A percentile compares a stretch with the other conserved stretches of the same genome.
These are phyloP conservation scores for Dactylellina leptospora DNA, from an alignment of 2,329 filamentous ascomycete genomes.

Conservation along the genomic window DNA sequence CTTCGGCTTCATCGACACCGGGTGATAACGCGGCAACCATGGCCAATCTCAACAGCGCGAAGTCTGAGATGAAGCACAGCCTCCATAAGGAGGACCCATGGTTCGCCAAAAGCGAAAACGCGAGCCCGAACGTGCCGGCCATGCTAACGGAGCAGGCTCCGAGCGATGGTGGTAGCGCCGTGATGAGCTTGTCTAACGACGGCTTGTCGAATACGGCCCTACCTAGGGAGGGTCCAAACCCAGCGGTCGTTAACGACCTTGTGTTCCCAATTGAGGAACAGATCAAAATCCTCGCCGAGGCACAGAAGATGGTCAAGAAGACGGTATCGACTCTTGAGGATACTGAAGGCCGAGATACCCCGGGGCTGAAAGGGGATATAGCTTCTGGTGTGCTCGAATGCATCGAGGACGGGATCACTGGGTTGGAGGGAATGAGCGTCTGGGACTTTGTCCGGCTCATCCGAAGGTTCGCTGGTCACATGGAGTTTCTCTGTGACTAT, in stretches of 20 bases:
- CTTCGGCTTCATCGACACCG: not conserved
- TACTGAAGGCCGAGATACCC: not conserved
- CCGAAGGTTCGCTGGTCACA: not conserved
- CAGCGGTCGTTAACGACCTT: not conserved
- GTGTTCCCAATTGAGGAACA: not conserved
- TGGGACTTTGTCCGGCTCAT: constrained; percentile 9
- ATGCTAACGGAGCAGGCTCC: not conserved
- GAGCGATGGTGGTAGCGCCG: not conserved
- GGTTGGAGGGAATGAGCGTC: not conserved
- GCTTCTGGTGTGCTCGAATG: not conserved
- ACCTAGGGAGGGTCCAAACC: not conserved
- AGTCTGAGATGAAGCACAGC: constrained; percentile 3
- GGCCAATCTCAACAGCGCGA: not conserved
- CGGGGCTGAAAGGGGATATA: not conserved
- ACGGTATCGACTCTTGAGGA: too few species aligned
- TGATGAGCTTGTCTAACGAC: not conserved
- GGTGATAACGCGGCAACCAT: not conserved
- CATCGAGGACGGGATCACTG: not conserved
- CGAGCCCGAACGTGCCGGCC: not conserved
- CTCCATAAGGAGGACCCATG: constrained; percentile 7
- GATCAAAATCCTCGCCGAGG: constrained; percentile 4
- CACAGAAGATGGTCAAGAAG: not conserved
- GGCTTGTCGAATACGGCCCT: not conserved
- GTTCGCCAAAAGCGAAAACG: not conserved
- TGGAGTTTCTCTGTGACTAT: not conserved